Conservation (phyloP, 208 protist species). For the Giardia duodenalis region DNA sequence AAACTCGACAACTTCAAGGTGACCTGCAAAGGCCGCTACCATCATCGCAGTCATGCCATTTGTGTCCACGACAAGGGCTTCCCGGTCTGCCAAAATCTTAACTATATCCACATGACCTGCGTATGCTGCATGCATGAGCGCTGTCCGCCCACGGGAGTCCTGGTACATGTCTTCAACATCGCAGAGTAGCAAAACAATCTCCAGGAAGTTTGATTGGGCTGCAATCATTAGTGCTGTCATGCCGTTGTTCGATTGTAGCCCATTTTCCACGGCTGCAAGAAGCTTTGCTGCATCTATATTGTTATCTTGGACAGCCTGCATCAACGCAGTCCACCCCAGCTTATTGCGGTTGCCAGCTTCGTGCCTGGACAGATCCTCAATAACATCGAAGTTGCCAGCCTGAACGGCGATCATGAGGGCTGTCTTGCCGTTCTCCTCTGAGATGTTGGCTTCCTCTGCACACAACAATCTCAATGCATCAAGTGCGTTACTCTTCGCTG, state of each 20-base stretch:
- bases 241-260: not conserved
- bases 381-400: not conserved
- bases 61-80: not conserved
- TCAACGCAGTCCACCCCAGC: not conserved
- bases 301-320: not conserved
- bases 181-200: not conserved
- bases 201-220: not conserved
- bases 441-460: not conserved
- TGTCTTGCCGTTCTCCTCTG: not conserved
- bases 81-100: not conserved
- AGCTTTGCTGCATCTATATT: not conserved
- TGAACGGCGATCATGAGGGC: not conserved
- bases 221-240: not conserved
- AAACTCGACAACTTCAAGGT: not conserved
- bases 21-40: not conserved
- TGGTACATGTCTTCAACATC: not conserved
- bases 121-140: conserved; percentile 1
- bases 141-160: not conserved
- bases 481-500: not conserved
- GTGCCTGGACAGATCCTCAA: not conserved
- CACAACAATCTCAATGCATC: not conserved
- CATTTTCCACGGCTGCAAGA: not conserved
- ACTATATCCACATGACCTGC: not conserved
- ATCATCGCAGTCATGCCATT: not conserved
- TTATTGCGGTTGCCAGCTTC: not conserved